Evolutionary conservation across 2,329 filamentous ascomycete species (phyloP).

Genomic region (Aspergillus pseudonomiae): DNA sequence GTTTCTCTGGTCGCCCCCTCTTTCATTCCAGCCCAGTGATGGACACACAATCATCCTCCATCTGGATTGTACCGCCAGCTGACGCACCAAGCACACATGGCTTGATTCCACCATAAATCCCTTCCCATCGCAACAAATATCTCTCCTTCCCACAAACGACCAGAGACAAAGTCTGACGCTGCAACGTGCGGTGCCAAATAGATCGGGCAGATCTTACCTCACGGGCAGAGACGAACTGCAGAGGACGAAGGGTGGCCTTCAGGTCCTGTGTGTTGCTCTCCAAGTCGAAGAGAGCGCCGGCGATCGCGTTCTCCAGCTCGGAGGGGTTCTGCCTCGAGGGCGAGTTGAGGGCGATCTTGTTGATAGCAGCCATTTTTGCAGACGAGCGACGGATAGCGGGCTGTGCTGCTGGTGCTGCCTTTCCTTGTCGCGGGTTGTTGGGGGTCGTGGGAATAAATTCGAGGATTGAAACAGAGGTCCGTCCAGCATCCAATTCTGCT

Average conservation of each 20-base stretch:
- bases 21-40: neutral
- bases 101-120: neutral
- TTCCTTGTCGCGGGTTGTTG: conserved; percentile 35
- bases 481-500: conserved; percentile 19
- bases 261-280: conserved; percentile 99
- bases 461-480: conserved; percentile 22
- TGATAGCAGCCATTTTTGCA: conserved; percentile 74
- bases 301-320: conserved; percentile 96
- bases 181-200: conserved; percentile 3
- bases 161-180: neutral
- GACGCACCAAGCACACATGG: conserved; percentile 2
- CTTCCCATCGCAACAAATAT: neutral
- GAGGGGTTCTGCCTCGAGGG: conserved; percentile 93
- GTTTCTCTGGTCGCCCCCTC: neutral
- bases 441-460: conserved; percentile 30
- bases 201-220: conserved; percentile 73
- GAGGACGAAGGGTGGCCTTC: conserved; percentile 91
- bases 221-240: conserved; percentile 98
- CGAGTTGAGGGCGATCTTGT: conserved; percentile 99
- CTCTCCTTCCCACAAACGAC: neutral
- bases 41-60: neutral
- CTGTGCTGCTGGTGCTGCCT: conserved; percentile 40
- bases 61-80: neutral
- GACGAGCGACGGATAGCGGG: conserved; percentile 42
- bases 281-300: conserved; percentile 96